Conservation (phyloP, 192 early-diverging fungal genomes). For the Physocladia obscura region DNA sequence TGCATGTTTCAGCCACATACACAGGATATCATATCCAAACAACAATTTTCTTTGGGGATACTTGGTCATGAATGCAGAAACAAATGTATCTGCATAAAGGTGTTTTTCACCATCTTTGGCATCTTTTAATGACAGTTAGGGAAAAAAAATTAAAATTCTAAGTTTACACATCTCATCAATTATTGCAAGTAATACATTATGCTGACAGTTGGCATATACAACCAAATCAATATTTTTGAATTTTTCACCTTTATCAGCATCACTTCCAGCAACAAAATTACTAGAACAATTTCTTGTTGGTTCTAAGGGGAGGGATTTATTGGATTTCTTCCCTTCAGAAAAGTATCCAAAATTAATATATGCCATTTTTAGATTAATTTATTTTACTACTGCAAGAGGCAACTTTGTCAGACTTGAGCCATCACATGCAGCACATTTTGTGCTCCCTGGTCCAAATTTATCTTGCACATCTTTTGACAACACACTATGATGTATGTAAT, state of each 20-base stretch:
- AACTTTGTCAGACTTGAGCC: neutral
- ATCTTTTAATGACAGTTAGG: neutral
- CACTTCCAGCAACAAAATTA: neutral
- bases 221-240: constrained; percentile 1
- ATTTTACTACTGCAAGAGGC: neutral
- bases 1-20: neutral
- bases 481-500: neutral
- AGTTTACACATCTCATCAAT: too few relatives aligned
- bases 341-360: too few relatives aligned
- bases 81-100: neutral
- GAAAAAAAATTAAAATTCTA: neutral
- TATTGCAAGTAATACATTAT: neutral
- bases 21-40: constrained; percentile 1
- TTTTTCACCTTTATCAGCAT: neutral
- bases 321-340: too few relatives aligned
- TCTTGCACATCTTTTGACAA: neutral
- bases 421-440: neutral
- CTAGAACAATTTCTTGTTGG: too few relatives aligned
- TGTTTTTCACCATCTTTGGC: neutral
- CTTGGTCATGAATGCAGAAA: neutral
- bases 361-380: too few relatives aligned
- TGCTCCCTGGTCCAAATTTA: neutral
- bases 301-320: too few relatives aligned
- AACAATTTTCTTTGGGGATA: neutral
- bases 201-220: neutral